Percentiles rank a stretch among this genome's conserved stretches.
phyloP scores from a whole-genome alignment of 371 early-diverging fungal genomes.

The Rhizomucor pusillus region DNA sequence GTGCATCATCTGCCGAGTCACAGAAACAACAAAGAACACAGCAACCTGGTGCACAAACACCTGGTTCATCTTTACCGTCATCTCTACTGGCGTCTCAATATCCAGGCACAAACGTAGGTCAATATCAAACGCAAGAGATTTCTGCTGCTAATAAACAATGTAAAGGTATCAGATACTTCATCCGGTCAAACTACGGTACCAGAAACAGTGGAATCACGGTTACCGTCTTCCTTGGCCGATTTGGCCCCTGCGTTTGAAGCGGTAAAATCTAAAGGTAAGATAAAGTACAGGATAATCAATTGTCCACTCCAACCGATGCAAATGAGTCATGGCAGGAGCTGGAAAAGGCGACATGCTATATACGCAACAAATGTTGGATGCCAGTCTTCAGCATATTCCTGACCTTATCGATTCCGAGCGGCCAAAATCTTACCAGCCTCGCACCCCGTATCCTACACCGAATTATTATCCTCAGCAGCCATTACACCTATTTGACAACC shows the following conservation, averaged over 20 bases:
- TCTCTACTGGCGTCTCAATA: conserved; percentile 20
- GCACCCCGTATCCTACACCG: conserved; percentile 78
- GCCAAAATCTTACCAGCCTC: conserved; percentile 71
- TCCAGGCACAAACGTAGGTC: conserved; percentile 17
- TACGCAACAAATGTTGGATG: conserved; percentile 71
- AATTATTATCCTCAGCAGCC: conserved; percentile 89
- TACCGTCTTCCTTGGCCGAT: conserved; percentile 78
- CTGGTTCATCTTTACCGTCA: conserved; percentile 12
- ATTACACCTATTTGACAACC: conserved; percentile 77
- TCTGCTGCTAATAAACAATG: no score
- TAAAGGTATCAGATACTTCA: neutral
- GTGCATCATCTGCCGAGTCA: conserved; percentile 9
- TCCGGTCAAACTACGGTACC: conserved; percentile 2
- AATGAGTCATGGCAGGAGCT: conserved; percentile 12
- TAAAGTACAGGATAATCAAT: neutral
- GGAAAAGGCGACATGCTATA: conserved; percentile 38
- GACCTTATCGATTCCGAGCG: conserved; percentile 76
- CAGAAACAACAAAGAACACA: conserved; percentile 16
- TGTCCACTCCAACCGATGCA: neutral
- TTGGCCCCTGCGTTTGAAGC: conserved; percentile 76
- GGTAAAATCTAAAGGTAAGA: conserved; percentile 63
- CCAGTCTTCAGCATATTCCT: conserved; percentile 74
- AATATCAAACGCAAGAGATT: neutral
- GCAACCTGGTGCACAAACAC: conserved; percentile 4
- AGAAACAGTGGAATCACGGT: conserved; percentile 30